Conservation (phyloP, 2,329 filamentous ascomycete species). For the Aquanectria penicillioides region DNA sequence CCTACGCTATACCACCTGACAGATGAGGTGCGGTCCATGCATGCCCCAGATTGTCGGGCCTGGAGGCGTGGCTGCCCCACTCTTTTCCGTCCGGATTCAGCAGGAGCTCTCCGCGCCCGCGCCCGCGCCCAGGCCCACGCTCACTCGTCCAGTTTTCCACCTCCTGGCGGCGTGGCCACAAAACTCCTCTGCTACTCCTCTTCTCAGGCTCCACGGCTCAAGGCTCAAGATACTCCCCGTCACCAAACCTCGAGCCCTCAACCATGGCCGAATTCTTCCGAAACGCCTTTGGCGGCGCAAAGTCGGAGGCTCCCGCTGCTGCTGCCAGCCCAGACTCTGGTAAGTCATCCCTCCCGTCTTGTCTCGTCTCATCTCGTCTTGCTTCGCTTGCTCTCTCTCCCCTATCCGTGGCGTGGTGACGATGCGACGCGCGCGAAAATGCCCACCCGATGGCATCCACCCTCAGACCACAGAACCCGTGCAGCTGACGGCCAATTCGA, state of each 20-base stretch:
- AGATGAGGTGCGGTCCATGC: constrained; percentile 10
- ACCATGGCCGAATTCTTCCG: constrained; percentile 71
- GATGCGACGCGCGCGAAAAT: constrained; percentile 20
- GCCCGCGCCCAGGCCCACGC: no score
- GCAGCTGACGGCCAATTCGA: constrained; percentile 40
- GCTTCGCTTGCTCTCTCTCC: no score
- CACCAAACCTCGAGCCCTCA: constrained; percentile 33
- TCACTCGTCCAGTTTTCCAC: constrained; percentile 37
- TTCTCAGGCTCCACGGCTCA: constrained; percentile 25
- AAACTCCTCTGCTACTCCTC: constrained; percentile 20
- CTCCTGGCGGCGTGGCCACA: constrained; percentile 37
- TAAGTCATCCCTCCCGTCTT: constrained; percentile 52
- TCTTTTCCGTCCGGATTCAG: constrained; percentile 29
- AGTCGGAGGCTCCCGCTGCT: constrained; percentile 55
- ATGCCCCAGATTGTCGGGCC: constrained; percentile 38
- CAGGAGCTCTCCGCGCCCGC: constrained; percentile 35
- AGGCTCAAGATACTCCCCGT: constrained; percentile 30
- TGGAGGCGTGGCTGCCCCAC: constrained; percentile 26
- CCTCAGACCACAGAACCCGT: constrained; percentile 4
- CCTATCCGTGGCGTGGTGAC: constrained; percentile 10
- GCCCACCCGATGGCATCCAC: background rate
- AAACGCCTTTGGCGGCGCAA: constrained; percentile 74
- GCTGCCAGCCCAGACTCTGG: constrained; percentile 70
- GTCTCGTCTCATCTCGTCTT: no score
- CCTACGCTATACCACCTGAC: background rate